Evolutionary conservation across 2,329 filamentous ascomycete species (phyloP), one percentile per base, ranked within the genome.

Genomic region (Claviceps cyperi): DNA sequence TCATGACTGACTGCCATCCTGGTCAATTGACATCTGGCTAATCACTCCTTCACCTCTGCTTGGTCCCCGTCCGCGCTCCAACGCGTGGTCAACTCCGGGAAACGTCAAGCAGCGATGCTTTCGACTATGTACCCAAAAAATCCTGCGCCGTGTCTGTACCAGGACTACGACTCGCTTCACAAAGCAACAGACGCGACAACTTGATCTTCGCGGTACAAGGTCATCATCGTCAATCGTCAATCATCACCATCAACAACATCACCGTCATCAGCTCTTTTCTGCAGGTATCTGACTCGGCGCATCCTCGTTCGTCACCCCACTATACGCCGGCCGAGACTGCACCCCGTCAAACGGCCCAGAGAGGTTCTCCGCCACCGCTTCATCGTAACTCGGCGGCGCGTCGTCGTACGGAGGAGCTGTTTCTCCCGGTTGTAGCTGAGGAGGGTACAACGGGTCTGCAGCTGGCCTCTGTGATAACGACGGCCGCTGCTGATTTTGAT

Each of bases 301-400:
- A 58, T 81, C 78, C 61, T 79, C 77, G 50, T 78, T 75, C 43
- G 78, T 81, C 22, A 80, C 73, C 1, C 78, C 78, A 53, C 76
- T 80, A 62, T 85, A 89, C 14, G 79, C 80, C 28, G 83, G 80
- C 58, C 89, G 73, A 24, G 83, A 62, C 40, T 65, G 61, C 53
- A 59, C 55, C 70, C 53, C 84, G 61, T 87, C 78, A 50, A 88
- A 78, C 1, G 87, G 86, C 37, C 78, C 83, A 0, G 71, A 66
- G 54, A 92, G 67, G 52, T 82, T 78, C 55, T 86, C 83, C 6
- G 88, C 89, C 67, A 96, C 83, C 13, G 88, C 89, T 66, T 96
- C 90, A 66, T 95, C 89, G 61, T 97, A 97, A 60, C 87, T 95
- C 7, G 90, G 90, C 17, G 91, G 90, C n/a, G 88, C 86, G 50